Conservation (phyloP, 768 basidiomycete genomes). For the Gloeostereum incarnatum region DNA sequence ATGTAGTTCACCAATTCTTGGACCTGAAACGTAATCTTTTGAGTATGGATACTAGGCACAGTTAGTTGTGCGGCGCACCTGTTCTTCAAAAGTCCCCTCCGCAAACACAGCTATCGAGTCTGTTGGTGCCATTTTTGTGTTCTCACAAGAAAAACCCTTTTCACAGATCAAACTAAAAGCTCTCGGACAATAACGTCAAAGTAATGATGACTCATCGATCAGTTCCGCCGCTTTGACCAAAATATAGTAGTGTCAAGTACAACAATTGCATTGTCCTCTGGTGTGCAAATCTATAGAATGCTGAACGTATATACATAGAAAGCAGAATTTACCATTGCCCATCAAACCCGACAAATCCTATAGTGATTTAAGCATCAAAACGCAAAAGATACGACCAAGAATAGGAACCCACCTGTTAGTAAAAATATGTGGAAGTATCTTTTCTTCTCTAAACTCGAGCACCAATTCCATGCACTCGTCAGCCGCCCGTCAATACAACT, state of each 20-base stretch:
- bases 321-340: slow-evolving; percentile 61
- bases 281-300: background rate
- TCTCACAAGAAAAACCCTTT: no score
- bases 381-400: background rate
- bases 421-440: slow-evolving; percentile 74
- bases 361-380: background rate
- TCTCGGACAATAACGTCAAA: no score
- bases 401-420: slow-evolving; percentile 47
- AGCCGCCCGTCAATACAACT: slow-evolving; percentile 78
- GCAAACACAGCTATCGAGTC: slow-evolving; percentile 81
- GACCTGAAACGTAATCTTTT: slow-evolving; percentile 35
- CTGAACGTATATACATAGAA: slow-evolving; percentile 4
- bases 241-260: no score
- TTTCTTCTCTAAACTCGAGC: slow-evolving; percentile 79
- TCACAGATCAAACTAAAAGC: no score
- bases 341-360: slow-evolving; percentile 80
- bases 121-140: slow-evolving; percentile 61
- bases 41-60: background rate
- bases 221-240: no score
- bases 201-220: no score
- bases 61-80: slow-evolving; percentile 33
- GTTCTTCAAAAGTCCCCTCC: slow-evolving; percentile 85
- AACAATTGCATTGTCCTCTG: background rate
- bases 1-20: slow-evolving; percentile 73
- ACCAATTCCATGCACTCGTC: slow-evolving; percentile 93